These are phyloP conservation scores for Saturnispora besseyi DNA, from an alignment of 805 yeast genomes.

Conservation along the genomic window DNA sequence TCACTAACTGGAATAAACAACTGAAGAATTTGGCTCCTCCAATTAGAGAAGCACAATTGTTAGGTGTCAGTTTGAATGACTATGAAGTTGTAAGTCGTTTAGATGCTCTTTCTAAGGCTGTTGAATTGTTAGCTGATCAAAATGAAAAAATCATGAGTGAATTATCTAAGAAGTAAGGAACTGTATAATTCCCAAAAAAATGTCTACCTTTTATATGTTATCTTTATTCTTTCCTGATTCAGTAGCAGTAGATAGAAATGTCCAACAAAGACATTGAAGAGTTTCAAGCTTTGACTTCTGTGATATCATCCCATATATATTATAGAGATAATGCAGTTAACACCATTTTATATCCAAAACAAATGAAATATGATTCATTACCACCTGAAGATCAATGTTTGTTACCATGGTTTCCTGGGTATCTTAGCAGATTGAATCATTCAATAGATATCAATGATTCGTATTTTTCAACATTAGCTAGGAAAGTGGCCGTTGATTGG, in stretches of 20 bases:
- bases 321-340: conserved; percentile 30
- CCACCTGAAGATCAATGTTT: conserved; percentile 32
- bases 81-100: conserved; percentile 46
- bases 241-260: neutral
- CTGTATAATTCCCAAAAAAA: neutral
- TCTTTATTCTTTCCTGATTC: neutral
- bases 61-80: conserved; percentile 58
- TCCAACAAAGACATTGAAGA: conserved; percentile 20
- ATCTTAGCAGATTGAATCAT: conserved; percentile 32
- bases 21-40: conserved; percentile 50
- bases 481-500: conserved; percentile 40
- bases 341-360: conserved; percentile 27
- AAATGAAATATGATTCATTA: conserved; percentile 29
- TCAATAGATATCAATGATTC: conserved; percentile 37
- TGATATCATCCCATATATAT: conserved; percentile 24
- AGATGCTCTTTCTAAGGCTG: conserved; percentile 35
- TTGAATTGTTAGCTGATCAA: conserved; percentile 30
- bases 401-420: conserved; percentile 42
- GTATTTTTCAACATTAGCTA: conserved; percentile 37
- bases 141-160: conserved; percentile 15
- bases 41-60: conserved; percentile 42
- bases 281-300: conserved; percentile 24
- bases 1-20: conserved; percentile 39
- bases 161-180: neutral
- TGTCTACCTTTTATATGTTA: conserved; percentile 1